These are phyloP conservation scores for Vicia sativa DNA, from an alignment of 306 rosid genomes.

Conservation along the genomic window DNA sequence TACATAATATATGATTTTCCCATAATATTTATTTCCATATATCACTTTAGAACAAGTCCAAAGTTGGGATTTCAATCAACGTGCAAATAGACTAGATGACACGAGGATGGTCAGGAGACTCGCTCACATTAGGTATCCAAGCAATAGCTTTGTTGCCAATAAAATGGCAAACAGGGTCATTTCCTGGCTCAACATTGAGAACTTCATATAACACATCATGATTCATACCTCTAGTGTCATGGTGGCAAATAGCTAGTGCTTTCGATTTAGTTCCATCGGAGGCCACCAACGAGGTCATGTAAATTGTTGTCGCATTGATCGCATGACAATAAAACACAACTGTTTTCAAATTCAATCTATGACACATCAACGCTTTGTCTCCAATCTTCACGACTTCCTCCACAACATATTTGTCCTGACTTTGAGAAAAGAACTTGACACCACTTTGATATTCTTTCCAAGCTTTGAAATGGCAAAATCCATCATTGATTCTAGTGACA, in stretches of 20 bases:
- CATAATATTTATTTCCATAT: no score
- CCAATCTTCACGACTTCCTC: constrained; percentile 27
- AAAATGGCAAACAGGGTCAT: not conserved
- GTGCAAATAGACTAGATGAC: not conserved
- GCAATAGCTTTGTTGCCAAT: not conserved
- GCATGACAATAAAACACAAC: constrained; percentile 17
- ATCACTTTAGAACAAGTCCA: not conserved
- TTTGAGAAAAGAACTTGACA: constrained; percentile 8
- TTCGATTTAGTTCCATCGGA: no score
- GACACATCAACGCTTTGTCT: constrained; percentile 20
- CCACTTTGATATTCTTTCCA: not conserved
- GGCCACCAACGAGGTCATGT: no score
- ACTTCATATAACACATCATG: not conserved
- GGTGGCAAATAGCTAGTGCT: no score
- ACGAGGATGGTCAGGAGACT: not conserved
- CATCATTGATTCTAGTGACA: no score
- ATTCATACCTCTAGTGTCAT: constrained; percentile 20
- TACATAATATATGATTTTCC: no score
- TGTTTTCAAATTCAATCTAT: not conserved
- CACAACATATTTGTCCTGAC: not conserved
- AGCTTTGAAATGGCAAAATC: no score
- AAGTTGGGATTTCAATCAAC: no score
- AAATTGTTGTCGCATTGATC: not conserved
- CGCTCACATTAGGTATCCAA: not conserved
- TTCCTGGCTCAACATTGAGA: constrained; percentile 12